Base-by-base conservation (phyloP, 2,329 filamentous ascomycete genomes). In the Talaromyces funiculosus region DNA sequence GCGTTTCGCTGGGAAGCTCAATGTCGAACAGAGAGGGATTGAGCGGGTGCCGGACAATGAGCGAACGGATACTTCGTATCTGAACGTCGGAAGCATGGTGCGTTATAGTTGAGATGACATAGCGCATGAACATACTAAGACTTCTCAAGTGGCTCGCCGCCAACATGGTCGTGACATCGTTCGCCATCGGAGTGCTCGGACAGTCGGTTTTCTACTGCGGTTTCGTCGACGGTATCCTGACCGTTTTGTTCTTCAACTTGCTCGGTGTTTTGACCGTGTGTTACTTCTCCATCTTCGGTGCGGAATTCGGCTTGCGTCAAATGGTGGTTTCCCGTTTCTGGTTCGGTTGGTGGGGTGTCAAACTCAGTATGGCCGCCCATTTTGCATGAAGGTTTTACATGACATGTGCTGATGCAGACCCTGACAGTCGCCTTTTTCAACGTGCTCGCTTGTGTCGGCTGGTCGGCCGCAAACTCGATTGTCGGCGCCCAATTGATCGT, bases 251-350 rank as follows among this genome's bases (percentile, higher is more conserved):
- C 75, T 84, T 92, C 77, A 92, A 92, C 67, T 31, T 55, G 12
- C 49, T 54, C 24, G 58, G 58, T 26, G 42, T 55, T 40, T 20
- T 60, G 51, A 60, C 58, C 0, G 49, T 60, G 16, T 60, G 47
- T 18, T 60, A 47, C 33, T 60, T 47, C 40, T 49, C 58, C 18
- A 43, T 85, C 18, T 90, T 92, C 69, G 89, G 90, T 2, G 86
- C 90, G 2, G 77, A 78, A 8, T 91, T 90, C 65, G 90, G 89
- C 3, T 79, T 92, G 64, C 84, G 90, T 59, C 90, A 92, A 70
- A 91, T 92, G 86, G 87, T 92, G 1, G 79, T 92, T n/a, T 86
- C 87, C 10, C 81, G 89, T 37, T 92, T 88, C 75, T 92, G 82
- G 75, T 92, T 91, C 71, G 89, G 89, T 8, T 90, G 84, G 74